Evolutionary conservation across 768 basidiomycete species (phyloP), one percentile per base, ranked within the genome.

Genomic region (Tulasnella calospora): DNA sequence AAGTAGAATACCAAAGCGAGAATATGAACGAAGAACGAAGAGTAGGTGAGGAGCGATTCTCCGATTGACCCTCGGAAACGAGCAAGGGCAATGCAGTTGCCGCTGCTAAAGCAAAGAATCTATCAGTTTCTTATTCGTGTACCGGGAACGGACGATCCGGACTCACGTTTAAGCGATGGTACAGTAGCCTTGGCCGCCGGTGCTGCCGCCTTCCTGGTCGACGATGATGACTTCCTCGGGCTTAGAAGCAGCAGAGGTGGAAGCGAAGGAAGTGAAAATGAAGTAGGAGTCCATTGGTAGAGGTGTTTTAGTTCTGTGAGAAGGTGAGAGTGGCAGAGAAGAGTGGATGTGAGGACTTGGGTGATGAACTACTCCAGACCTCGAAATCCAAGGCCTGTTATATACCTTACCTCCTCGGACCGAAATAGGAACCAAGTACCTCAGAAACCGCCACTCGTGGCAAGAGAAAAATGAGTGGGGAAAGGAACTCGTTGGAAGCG

Each of bases 211-310:
- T 17, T 67, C 61, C 61, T 67, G 61, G 27, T 67, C 61, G 61
- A 67, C 61, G 61, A 67, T 27, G 61, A 67, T 27, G 27, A 67
- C 61, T 27, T 67, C 61, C 61, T 67, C 61, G 61, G 61, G 61
- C 61, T 67, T 67, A 35, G 61, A 67, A 12, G 30, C 5, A 30
- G 61, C 61, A 13, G 33, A 67, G 27, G 61, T 67, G 61, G 61
- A 67, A 15, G 61, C 27, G 15, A 33, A 67, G 30, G 61, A 30
- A 67, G 61, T 35, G 61, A 67, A 67, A 12, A 8, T 27, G 30
- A 67, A 67, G 30, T 67, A 67, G 61, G 61, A 27, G 61, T 67
- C 61, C 61, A 67, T 67, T 67, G 2, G 8, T 27, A 67, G 61
- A 30, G 61, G 8, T 27, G 57, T 19, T 9, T 27, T 13, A 5